Evolutionary conservation across 805 yeast genomes (phyloP).

Genomic region (Saccharomycopsis guyanensis): DNA sequence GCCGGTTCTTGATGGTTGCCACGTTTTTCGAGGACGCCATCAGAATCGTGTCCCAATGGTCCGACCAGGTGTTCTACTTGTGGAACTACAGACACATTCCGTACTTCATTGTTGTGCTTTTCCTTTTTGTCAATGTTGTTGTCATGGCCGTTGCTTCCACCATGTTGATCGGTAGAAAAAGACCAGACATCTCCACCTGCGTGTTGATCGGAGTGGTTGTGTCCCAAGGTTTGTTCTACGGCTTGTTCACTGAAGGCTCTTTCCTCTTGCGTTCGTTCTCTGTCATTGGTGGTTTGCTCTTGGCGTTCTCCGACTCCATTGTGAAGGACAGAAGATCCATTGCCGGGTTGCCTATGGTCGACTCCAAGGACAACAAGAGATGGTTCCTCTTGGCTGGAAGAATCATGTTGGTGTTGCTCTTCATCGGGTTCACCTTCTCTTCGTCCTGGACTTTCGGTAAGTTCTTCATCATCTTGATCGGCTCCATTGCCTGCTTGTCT

Average conservation of each 20-base stretch:
- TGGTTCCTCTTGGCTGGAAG: conserved; percentile 85
- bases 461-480: conserved; percentile 56
- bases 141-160: conserved; percentile 71
- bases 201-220: conserved; percentile 64
- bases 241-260: conserved; percentile 70
- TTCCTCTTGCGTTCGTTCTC: conserved; percentile 83
- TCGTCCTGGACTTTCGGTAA: conserved; percentile 59
- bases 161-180: conserved; percentile 59
- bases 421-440: conserved; percentile 75
- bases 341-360: conserved; percentile 72
- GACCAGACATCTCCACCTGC: conserved; percentile 62
- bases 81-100: conserved; percentile 75
- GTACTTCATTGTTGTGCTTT: conserved; percentile 65
- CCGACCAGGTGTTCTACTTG: conserved; percentile 80
- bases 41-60: conserved; percentile 83
- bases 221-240: conserved; percentile 82
- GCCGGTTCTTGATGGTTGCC: conserved; percentile 84
- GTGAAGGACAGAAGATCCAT: conserved; percentile 66
- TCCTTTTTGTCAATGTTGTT: conserved; percentile 53
- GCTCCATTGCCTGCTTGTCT: conserved; percentile 61
- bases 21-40: conserved; percentile 87
- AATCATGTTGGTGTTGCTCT: conserved; percentile 73
- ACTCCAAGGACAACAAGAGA: conserved; percentile 65
- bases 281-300: conserved; percentile 84
- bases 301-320: conserved; percentile 80